Conservation (phyloP, 495 filamentous ascomycete genomes). For the Xylaria grammica region DNA sequence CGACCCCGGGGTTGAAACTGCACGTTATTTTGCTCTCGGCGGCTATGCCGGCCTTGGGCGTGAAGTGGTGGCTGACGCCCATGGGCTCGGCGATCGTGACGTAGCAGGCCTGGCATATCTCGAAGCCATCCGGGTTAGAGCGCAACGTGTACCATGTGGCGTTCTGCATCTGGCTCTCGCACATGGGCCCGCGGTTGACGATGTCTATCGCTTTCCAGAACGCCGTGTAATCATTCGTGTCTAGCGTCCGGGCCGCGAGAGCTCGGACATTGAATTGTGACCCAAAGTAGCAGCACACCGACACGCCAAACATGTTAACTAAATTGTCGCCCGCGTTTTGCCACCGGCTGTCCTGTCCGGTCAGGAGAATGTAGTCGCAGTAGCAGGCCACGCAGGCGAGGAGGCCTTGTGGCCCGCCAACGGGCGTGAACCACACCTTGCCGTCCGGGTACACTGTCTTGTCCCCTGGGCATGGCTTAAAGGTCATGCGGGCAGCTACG, state of each 20-base stretch:
- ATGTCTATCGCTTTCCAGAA: constrained; percentile 13
- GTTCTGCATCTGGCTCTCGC: neutral
- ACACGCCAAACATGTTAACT: neutral
- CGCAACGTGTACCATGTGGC: constrained; percentile 8
- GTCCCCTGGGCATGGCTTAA: constrained; percentile 10
- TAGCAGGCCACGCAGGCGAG: constrained; percentile 5
- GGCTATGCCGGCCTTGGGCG: constrained; percentile 4
- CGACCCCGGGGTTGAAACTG: constrained; percentile 8
- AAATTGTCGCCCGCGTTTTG: constrained; percentile 4
- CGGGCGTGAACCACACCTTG: constrained; percentile 6
- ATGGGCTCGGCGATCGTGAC: constrained; percentile 7
- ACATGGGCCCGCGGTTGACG: neutral
- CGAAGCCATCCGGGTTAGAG: constrained; percentile 8
- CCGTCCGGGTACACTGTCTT: constrained; percentile 2
- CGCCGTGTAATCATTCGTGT: neutral
- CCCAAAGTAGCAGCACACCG: constrained; percentile 10
- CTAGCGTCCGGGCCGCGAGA: constrained; percentile 2
- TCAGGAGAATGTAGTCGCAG: constrained; percentile 12
- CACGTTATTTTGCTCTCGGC: neutral
- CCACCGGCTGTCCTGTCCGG: neutral
- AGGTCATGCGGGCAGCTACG: neutral
- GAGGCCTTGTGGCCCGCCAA: neutral
- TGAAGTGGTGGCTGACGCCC: constrained; percentile 11
- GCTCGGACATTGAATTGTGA: neutral
- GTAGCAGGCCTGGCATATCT: constrained; percentile 9